Percentiles rank a stretch among this genome's conserved stretches.
phyloP scores from a whole-genome alignment of 2,329 filamentous ascomycete genomes.

The Ceratocystiopsis minuta region DNA sequence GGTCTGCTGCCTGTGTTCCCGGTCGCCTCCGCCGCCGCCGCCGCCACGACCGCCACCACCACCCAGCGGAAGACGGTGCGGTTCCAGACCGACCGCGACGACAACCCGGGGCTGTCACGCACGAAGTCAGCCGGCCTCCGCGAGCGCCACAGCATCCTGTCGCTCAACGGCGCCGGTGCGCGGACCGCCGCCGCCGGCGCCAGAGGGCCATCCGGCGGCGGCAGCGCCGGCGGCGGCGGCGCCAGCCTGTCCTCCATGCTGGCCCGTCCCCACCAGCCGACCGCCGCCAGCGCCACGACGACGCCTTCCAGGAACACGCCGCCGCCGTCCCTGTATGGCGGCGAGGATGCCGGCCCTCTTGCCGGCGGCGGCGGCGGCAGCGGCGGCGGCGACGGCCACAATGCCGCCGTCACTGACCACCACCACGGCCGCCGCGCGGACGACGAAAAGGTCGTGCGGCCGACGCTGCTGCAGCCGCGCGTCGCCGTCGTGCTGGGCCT shows the following conservation, averaged over 20 bases:
- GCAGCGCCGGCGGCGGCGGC: not conserved
- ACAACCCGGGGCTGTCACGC: not conserved
- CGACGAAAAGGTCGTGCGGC: constrained; percentile 9
- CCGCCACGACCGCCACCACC: not conserved
- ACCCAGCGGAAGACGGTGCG: constrained; percentile 9
- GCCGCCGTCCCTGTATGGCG: too few species aligned
- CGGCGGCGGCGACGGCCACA: not conserved
- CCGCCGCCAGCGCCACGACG: too few species aligned
- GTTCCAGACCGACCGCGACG: constrained; percentile 4
- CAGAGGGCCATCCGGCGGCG: too few species aligned
- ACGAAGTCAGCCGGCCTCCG: not conserved
- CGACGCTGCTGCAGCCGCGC: constrained; percentile 49
- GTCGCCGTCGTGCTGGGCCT: constrained; percentile 64
- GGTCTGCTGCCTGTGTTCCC: not conserved
- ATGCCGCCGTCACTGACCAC: not conserved
- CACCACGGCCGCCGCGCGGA: constrained; percentile 2
- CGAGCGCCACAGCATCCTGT: not conserved
- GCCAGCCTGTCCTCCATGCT: too few species aligned
- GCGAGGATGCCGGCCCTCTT: not conserved
- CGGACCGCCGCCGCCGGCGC: too few species aligned
- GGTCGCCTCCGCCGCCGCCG: not conserved
- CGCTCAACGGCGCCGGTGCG: not conserved
- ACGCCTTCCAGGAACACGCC: too few species aligned
- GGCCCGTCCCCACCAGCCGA: too few species aligned
- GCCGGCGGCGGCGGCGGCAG: constrained; percentile 1